Evolutionary conservation across 2,329 filamentous ascomycete genomes (phyloP).

Genomic region (Talaromyces pinophilus): DNA sequence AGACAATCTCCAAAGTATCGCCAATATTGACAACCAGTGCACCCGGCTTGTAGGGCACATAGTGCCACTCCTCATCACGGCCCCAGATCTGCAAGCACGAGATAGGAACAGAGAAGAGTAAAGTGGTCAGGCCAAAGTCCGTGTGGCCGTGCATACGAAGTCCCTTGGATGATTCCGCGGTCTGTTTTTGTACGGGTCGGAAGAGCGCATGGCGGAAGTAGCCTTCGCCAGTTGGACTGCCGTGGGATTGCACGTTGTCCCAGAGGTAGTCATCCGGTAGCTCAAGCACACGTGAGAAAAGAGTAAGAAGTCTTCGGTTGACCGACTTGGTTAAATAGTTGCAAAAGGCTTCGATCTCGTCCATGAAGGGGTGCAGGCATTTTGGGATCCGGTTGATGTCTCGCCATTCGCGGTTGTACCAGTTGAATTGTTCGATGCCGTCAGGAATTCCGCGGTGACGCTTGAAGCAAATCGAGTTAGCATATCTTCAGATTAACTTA

Average conservation of each 20-base stretch:
- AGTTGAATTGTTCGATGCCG: constrained; percentile 59
- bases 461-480: constrained; percentile 27
- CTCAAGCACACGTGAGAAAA: constrained; percentile 50
- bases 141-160: constrained; percentile 52
- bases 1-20: constrained; percentile 49
- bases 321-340: constrained; percentile 53
- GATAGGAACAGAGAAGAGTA: constrained; percentile 52
- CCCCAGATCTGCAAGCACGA: constrained; percentile 52
- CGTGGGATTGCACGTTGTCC: constrained; percentile 49
- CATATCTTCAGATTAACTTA: constrained; percentile 22
- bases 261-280: constrained; percentile 50
- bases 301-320: constrained; percentile 45
- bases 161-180: constrained; percentile 39
- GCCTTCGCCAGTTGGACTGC: constrained; percentile 46
- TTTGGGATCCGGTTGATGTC: constrained; percentile 44
- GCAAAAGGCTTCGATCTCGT: constrained; percentile 51
- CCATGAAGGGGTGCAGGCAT: constrained; percentile 54
- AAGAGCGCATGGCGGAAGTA: constrained; percentile 52
- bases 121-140: constrained; percentile 51
- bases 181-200: constrained; percentile 40
- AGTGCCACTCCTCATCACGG: constrained; percentile 50
- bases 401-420: constrained; percentile 52
- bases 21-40: constrained; percentile 54
- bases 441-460: constrained; percentile 48
- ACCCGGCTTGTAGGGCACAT: constrained; percentile 47